Base-by-base conservation (phyloP, 2,329 filamentous ascomycete genomes). In the Scolecobasidium constrictum region DNA sequence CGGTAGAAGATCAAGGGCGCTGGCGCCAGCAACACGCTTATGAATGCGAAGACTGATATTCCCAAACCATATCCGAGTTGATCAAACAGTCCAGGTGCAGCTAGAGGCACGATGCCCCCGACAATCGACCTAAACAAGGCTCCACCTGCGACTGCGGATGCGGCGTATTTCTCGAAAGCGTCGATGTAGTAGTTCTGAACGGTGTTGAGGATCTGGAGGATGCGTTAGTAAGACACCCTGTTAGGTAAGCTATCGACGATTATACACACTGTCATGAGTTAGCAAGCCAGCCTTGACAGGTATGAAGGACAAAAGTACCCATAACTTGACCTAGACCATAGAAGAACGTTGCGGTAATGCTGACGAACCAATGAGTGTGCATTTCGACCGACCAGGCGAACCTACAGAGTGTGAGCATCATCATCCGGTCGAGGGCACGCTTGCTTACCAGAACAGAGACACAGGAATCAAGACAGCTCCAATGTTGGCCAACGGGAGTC, bases 141-240 rank as follows among this genome's bases (percentile, higher is more conserved):
- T 0, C 67, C 68, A 3, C 68, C 69, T 4, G 69, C 69, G 40
- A 72, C 71, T 0, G 68, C 68, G 26, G 59, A 64, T 5, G 68
- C 68, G 4, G 69, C 68, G 46, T 68, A 71, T 51, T 62, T 61
- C 45, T 71, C 67, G 44, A 71, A 72, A 17, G 62, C 61, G 49
- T 72, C 69, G 37, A 73, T 72, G 50, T 71, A 72, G 52, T 73
- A 73, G 41, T 74, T 75, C 42, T 74, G 70, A 13, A 69, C 68
- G 11, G 61, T 62, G 43, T 73, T 73, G 42, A 73, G 55, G 21
- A 72, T 71, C n/a, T n/a, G n/a, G n/a, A n/a, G n/a, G n/a, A n/a
- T n/a, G n/a, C n/a, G n/a, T n/a, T n/a, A n/a, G n/a, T n/a, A n/a
- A n/a, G n/a, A n/a, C n/a, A n/a, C n/a, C n/a, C n/a, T n/a, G n/a